A percentile compares a stretch with the other conserved stretches of the same genome.
Conservation (phyloP, 2,329 filamentous ascomycete species). For the Orbilia javanica region DNA sequence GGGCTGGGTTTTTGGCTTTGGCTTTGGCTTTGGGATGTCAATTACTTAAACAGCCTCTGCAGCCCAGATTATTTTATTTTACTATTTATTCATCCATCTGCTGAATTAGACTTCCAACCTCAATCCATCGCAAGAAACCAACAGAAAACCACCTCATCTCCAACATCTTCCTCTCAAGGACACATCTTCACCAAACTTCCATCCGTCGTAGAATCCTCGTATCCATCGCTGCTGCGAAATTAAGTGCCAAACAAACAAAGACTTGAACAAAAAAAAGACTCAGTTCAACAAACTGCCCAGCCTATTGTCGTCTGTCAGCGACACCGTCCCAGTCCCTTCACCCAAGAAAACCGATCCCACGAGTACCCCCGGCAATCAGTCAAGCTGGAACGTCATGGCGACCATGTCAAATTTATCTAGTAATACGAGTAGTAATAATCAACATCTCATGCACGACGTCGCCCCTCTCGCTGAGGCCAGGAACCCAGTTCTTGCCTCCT, state of each 20-base stretch:
- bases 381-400: slow-evolving; percentile 57
- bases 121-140: slow-evolving; percentile 50
- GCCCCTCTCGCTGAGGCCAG: slow-evolving; percentile 68
- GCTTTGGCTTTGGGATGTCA: neutral
- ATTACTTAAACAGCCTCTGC: slow-evolving; percentile 4
- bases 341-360: slow-evolving; percentile 55
- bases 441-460: slow-evolving; percentile 70
- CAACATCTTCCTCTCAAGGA: slow-evolving; percentile 22
- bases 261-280: neutral
- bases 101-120: slow-evolving; percentile 24
- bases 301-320: slow-evolving; percentile 51
- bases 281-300: neutral
- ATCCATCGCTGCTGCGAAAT: neutral
- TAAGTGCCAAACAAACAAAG: neutral
- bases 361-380: slow-evolving; percentile 51
- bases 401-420: slow-evolving; percentile 76
- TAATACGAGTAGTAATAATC: slow-evolving; percentile 80
- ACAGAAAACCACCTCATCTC: slow-evolving; percentile 22
- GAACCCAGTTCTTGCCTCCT: slow-evolving; percentile 87
- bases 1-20: neutral
- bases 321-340: slow-evolving; percentile 44
- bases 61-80: neutral
- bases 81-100: neutral
- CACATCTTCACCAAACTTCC: slow-evolving; percentile 13
- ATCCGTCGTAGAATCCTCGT: neutral